A percentile compares a stretch with the other conserved stretches of the same genome.
phyloP scores from a whole-genome alignment of 1,284 basidiomycete genomes.

The Volvariella volvacea region DNA sequence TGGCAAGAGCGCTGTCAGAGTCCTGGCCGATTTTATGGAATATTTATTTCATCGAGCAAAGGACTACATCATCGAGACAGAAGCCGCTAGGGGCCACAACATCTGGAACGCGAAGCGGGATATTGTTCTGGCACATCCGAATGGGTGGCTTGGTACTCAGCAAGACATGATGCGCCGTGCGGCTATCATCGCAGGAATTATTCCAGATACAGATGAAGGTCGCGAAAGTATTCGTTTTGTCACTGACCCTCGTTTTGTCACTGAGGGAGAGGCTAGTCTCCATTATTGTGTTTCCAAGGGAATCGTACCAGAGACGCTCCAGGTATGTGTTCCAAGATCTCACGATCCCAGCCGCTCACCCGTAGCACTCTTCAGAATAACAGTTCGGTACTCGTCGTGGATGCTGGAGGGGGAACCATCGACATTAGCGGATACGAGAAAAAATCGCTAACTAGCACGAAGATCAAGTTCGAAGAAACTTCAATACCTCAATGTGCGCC shows the following conservation, averaged over 20 bases:
- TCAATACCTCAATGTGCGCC: constrained; percentile 2
- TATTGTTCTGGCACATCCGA: constrained; percentile 17
- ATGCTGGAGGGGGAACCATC: constrained; percentile 5
- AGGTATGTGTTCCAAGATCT: constrained; percentile 11
- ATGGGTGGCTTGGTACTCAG: constrained; percentile 19
- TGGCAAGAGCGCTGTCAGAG: constrained; percentile 26
- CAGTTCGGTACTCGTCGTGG: constrained; percentile 34
- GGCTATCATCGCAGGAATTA: constrained; percentile 17
- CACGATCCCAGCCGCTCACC: too few relatives aligned
- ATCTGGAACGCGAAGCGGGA: constrained; percentile 7
- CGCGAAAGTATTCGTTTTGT: constrained; percentile 12
- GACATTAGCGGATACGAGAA: constrained; percentile 5
- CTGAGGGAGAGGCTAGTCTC: constrained; percentile 20
- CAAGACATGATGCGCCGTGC: constrained; percentile 18
- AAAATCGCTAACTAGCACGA: not conserved
- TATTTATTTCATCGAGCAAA: constrained; percentile 33
- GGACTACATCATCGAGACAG: constrained; percentile 30
- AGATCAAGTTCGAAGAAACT: constrained; percentile 3
- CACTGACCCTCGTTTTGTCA: too few relatives aligned
- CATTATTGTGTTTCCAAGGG: constrained; percentile 9
- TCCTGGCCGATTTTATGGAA: constrained; percentile 37
- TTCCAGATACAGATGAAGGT: constrained; percentile 7
- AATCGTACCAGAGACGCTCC: constrained; percentile 9
- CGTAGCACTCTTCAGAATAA: constrained; percentile 7
- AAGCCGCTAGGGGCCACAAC: constrained; percentile 6